Evolutionary conservation across 1,284 basidiomycete species (phyloP).

Genomic region (Irpex lacteus): DNA sequence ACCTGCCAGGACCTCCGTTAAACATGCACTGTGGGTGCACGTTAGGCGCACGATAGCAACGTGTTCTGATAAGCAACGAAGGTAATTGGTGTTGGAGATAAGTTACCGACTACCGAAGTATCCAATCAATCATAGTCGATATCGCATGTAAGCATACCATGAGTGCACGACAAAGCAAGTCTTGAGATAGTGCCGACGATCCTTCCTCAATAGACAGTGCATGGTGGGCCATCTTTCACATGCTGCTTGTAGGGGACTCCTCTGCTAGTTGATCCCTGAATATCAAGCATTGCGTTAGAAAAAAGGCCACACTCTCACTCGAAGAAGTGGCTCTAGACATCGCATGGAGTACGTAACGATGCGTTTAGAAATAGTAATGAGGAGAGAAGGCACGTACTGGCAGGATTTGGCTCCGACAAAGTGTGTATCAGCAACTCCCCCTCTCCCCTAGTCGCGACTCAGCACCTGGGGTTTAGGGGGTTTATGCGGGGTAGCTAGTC

Average conservation of each 20-base stretch:
- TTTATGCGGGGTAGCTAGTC: no score
- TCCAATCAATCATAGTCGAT: neutral
- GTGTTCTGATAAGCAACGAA: neutral
- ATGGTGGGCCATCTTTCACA: neutral
- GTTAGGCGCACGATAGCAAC: constrained; percentile 1
- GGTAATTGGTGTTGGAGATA: neutral
- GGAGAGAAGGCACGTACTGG: neutral
- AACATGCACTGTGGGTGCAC: no score
- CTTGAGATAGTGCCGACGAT: neutral
- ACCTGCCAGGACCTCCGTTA: neutral
- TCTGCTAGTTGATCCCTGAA: neutral
- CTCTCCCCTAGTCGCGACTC: neutral
- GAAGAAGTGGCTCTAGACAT: neutral
- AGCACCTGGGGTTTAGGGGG: neutral
- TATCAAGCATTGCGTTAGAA: neutral
- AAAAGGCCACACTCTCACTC: neutral
- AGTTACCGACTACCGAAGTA: neutral
- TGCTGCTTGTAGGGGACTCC: neutral
- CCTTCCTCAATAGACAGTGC: neutral
- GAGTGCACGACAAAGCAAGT: neutral
- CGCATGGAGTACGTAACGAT: neutral
- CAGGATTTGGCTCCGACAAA: neutral
- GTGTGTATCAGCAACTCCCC: neutral
- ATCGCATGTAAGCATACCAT: neutral
- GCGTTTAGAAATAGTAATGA: neutral